Conservation (phyloP, 2,329 filamentous ascomycete genomes). For the Pseudocercospora fuligena region DNA sequence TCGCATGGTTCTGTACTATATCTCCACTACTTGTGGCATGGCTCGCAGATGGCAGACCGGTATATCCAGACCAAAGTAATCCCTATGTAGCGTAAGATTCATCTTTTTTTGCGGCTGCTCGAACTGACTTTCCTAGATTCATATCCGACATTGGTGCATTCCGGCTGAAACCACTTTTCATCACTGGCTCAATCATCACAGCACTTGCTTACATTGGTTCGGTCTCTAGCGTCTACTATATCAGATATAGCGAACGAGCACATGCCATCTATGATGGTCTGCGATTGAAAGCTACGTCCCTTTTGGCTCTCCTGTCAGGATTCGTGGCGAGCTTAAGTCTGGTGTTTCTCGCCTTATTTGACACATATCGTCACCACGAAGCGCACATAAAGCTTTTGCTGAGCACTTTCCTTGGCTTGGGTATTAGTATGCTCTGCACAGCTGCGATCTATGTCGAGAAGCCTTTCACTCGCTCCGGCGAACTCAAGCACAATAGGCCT, state of each 20-base stretch:
- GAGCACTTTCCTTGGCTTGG: slow-evolving; percentile 5
- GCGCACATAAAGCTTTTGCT: background rate
- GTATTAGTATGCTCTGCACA: slow-evolving; percentile 5
- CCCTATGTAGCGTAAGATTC: slow-evolving; percentile 11
- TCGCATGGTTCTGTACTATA: slow-evolving; percentile 6
- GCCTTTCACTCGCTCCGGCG: background rate
- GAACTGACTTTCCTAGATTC: background rate
- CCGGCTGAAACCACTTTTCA: slow-evolving; percentile 10
- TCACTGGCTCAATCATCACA: background rate
- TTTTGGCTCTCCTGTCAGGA: background rate
- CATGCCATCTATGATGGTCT: background rate
- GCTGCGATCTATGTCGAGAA: background rate
- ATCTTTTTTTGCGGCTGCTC: background rate
- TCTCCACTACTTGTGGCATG: slow-evolving; percentile 10
- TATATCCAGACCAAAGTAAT: slow-evolving; percentile 16
- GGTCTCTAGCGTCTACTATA: background rate
- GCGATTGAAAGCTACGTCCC: background rate
- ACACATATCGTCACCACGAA: slow-evolving; percentile 8
- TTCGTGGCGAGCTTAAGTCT: background rate
- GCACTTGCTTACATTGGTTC: background rate
- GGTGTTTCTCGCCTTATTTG: slow-evolving; percentile 2
- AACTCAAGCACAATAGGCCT: background rate
- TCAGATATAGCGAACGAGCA: background rate
- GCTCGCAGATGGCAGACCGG: slow-evolving; percentile 6
- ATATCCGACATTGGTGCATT: slow-evolving; percentile 14